Base-by-base conservation (phyloP, 345 rosid genomes). In the Populus deltoides region DNA sequence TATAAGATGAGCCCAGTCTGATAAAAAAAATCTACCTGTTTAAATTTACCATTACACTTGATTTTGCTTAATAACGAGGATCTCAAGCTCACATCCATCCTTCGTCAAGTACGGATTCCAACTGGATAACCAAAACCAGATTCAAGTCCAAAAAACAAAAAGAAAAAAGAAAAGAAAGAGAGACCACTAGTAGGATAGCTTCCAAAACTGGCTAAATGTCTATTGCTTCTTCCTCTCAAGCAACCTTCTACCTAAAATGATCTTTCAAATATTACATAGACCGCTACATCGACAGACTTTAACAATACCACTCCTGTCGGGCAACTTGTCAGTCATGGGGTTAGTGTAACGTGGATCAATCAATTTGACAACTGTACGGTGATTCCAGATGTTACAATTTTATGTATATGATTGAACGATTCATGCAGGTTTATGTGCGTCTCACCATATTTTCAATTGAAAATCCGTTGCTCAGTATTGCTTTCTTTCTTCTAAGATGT, bases 321-420 rank as follows among this genome's bases (percentile, higher is more conserved):
- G 47, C 68, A 66, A 75, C 78, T 27, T 35, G 72, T 75, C 72
- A 43, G 78, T 70, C 72, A 49, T 63, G 65, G 9, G 67, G 65
- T 70, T 27, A 75, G 67, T 25, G 72, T 51, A 61, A 80, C 68
- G 72, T 80, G 79, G 61, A 75, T 39, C 22, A n/a, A 75, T 62
- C 75, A 80, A 61, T 65, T 75, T 36, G 84, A 77, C 84, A 81
- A 81, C 24, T 77, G 84, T 81, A 77, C 68, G 78, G 78, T 61
- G 78, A 73, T 51, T 77, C 39, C 69, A 77, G 63, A 4, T 66
- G 29, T 41, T 33, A 57, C 70, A 77, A 78, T 33, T 45, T 38
- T 7, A 73, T 31, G 66, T 35, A n/a, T 71, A 25, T 43, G 38
- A 25, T n/a, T 29, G 71, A 61, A 55, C 76, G 45, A 31, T 9